Evolutionary conservation across 108 stramenopile genomes (phyloP).

Genomic region (Cyclotella baltica): DNA sequence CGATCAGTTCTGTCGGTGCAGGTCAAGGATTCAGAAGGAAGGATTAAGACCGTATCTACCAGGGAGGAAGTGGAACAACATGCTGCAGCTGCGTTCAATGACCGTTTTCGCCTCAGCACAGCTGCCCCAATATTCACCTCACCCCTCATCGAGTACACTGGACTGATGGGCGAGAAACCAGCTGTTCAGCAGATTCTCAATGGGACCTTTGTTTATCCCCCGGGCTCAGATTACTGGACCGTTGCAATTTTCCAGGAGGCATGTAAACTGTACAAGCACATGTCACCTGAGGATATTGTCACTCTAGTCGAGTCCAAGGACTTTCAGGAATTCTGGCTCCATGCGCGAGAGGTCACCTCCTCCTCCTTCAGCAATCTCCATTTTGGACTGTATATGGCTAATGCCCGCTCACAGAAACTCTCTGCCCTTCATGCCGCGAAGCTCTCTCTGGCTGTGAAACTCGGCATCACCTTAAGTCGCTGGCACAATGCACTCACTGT

Average conservation of each 20-base stretch:
- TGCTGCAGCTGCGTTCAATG: not conserved
- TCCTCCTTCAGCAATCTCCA: not conserved
- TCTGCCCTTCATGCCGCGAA: slow-evolving; percentile 20
- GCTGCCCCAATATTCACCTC: not conserved
- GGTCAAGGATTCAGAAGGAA: not conserved
- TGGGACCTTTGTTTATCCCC: not conserved
- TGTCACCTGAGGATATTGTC: not conserved
- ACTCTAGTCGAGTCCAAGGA: not conserved
- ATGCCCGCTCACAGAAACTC: not conserved
- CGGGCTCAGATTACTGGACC: not conserved
- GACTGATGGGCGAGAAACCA: not conserved
- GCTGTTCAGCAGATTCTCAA: not conserved
- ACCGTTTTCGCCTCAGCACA: not conserved
- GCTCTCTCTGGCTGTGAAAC: no score
- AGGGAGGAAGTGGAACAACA: not conserved
- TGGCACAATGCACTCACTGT: not conserved
- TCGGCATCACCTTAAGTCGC: no score
- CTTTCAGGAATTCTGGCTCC: slow-evolving; percentile 4
- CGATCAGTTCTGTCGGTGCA: not conserved
- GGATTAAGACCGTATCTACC: not conserved
- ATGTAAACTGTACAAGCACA: not conserved
- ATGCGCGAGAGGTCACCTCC: not conserved
- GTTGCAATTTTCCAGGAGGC: not conserved
- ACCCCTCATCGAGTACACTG: not conserved
- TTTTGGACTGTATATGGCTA: slow-evolving; percentile 4